Base-by-base conservation (phyloP, 1,284 basidiomycete species). In the Porogramme epimiltina region DNA sequence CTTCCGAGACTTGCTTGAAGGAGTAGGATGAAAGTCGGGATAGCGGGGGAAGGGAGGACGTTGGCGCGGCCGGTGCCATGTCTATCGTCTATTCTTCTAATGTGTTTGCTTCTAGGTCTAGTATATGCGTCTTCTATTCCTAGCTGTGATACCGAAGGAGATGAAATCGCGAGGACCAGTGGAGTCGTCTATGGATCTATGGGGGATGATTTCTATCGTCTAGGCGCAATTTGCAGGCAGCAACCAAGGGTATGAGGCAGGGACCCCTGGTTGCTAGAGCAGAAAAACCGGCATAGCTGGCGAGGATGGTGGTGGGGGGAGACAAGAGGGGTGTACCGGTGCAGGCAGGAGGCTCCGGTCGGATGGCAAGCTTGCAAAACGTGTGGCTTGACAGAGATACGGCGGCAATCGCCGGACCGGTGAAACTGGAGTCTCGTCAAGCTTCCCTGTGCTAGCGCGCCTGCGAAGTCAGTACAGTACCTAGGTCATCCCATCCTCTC, bases 31-130 rank as follows among this genome's bases (percentile, higher is more conserved):
- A 49, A 9, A 84, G 66, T 20, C 64, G 66, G n/a, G 61, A 59
- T n/a, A 85, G 74, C 2, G 74, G 66, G 3, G 80, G 82, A 11
- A 85, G 73, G 50, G 70, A 71, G 9, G 68, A 51, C 0, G 78
- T 77, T 3, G 81, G 80, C 18, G 72, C 45, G 15, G 60, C 54
- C 33, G 31, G n/a, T 4, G 45, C 39, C 55, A 54, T 57, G 47
- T 52, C 47, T 51, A 54, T 52, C 48, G 48, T 49, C 41, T 46
- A 52, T 39, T 31, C 6, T n/a, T 37, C 8, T 37, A 6, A 18
- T 31, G 13, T 31, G 34, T 16, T 31, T 31, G 23, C 15, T 23
- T 34, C 20, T 31, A 51, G 38, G 9, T 51, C 37, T 44, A 47
- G 25, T 20, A 18, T 51, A 20, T 41, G 39, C 37, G 25, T 50